Percentiles rank a stretch among this genome's conserved stretches.
Conservation (phyloP, 2,329 filamentous ascomycete species). For the Exophiala sp. region DNA sequence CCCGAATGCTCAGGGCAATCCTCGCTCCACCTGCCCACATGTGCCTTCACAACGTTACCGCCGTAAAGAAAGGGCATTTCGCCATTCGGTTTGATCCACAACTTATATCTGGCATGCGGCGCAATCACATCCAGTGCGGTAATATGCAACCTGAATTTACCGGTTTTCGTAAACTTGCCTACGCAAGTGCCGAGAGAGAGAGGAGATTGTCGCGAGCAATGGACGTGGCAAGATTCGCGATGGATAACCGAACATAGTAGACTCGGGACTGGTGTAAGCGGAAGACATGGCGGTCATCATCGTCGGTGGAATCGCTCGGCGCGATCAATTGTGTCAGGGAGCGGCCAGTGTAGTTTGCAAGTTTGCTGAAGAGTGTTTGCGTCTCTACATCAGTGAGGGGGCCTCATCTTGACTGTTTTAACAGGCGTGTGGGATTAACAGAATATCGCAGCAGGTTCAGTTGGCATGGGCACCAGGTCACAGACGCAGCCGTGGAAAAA, state of each 20-base stretch:
- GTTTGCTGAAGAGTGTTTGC: constrained; percentile 77
- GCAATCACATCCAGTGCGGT: constrained; percentile 86
- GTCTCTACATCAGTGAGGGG: constrained; percentile 63
- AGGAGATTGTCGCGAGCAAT: constrained; percentile 76
- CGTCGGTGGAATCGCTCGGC: constrained; percentile 60
- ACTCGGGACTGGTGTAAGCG: constrained; percentile 74
- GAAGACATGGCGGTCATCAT: constrained; percentile 76
- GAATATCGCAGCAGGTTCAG: too few relatives aligned
- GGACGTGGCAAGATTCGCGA: constrained; percentile 86
- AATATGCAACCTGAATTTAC: constrained; percentile 91
- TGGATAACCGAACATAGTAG: constrained; percentile 83
- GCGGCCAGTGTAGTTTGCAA: constrained; percentile 86
- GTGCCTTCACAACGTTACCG: constrained; percentile 76
- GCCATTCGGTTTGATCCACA: constrained; percentile 94
- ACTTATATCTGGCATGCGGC: constrained; percentile 88
- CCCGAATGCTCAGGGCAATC: constrained; percentile 92
- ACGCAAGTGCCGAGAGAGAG: constrained; percentile 80
- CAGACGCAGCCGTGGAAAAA: background rate
- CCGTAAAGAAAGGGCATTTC: constrained; percentile 98
- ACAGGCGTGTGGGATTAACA: too few relatives aligned
- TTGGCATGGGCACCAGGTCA: background rate
- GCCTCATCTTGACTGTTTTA: constrained; percentile 61
- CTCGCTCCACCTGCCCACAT: constrained; percentile 77
- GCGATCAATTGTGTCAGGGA: constrained; percentile 80
- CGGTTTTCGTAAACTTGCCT: constrained; percentile 93